Base-by-base conservation (phyloP, 2,329 filamentous ascomycete genomes). In the Aspergillus pseudotamarii region DNA sequence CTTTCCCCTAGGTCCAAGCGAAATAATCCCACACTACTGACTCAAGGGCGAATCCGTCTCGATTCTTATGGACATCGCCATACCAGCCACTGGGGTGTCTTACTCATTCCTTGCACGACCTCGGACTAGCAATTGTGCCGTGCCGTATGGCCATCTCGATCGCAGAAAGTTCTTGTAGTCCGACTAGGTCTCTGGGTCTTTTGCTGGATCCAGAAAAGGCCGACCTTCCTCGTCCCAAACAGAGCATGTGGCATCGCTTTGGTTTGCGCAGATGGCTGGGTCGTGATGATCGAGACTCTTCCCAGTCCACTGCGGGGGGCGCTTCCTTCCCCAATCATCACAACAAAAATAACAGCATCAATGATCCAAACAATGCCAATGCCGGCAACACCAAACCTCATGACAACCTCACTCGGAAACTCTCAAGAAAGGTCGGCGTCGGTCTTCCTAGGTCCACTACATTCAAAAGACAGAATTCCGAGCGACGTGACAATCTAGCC, bases 391-490 rank as follows among this genome's bases (percentile, higher is more conserved):
- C 64, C 59, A 74, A 73, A 65, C 58, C 65, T 56, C 72, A 72
- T 62, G 70, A 72, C 59, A 75, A 73, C 19, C 66, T 79, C 36
- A 75, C 76, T 51, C 76, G 76, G 59, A 74, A 75, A 50, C 64
- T 79, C 53, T 75, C 77, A n/a, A 72, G 75, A 45, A 74, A 73
- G 50, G 91, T 93, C n/a, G 88, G 94, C 19, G 90, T 93, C 21
- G 90, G 90, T 19, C 80, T 97, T 43, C 92, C 93, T 45, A 87
- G 92, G 56, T 83, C 89, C 5, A 87, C 90, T 70, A 96, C 92
- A 0, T 93, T 96, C 79, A 91, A 89, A 77, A 87, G 93, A 71
- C 92, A 94, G 76, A 86, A 91, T 74, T 94, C 92, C 32, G 94
- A 97, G 78, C 85, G 87, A 66, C 86, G 93, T 69, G 88, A 91